phyloP scores from a whole-genome alignment of 2,329 filamentous ascomycete genomes.

The Chaetomium strumarium region DNA sequence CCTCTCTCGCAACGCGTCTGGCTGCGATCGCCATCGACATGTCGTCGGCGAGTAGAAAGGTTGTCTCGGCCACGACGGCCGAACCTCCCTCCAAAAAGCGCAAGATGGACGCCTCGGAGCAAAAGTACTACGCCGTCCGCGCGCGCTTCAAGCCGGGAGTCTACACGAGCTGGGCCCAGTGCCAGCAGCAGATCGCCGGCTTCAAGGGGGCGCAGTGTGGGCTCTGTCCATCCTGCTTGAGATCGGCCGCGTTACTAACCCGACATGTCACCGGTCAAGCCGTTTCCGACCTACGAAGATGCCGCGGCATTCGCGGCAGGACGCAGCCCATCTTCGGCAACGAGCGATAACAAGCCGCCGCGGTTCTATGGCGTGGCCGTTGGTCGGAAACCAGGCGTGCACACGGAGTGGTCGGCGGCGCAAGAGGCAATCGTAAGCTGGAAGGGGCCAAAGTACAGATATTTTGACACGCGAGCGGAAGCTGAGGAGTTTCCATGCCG shows the following conservation, averaged over 20 bases:
- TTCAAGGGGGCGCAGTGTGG: constrained; percentile 62
- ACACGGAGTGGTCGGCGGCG: constrained; percentile 61
- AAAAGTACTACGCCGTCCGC: constrained; percentile 59
- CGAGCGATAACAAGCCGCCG: constrained; percentile 36
- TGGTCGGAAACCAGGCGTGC: constrained; percentile 54
- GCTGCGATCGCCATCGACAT: neutral
- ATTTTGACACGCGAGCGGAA: constrained; percentile 61
- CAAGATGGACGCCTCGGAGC: constrained; percentile 17
- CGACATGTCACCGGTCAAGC: constrained; percentile 69
- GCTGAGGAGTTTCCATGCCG: constrained; percentile 60
- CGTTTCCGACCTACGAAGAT: constrained; percentile 65
- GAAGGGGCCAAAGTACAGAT: constrained; percentile 64
- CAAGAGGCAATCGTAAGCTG: constrained; percentile 68
- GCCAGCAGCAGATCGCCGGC: constrained; percentile 53
- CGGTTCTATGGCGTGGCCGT: constrained; percentile 57
- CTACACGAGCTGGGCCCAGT: constrained; percentile 57
- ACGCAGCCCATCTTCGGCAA: constrained; percentile 38
- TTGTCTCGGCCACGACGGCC: neutral
- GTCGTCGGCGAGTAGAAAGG: neutral
- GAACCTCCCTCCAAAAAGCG: constrained; percentile 20
- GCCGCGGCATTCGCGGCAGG: constrained; percentile 74
- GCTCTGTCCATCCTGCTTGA: constrained; percentile 30
- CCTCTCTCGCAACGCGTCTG: neutral
- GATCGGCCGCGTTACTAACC: neutral
- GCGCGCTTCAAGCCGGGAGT: constrained; percentile 54